Percentiles rank a stretch among this genome's conserved stretches.
Evolutionary conservation across 495 filamentous ascomycete species (phyloP).

Genomic region (Hypoxylon trugodes): DNA sequence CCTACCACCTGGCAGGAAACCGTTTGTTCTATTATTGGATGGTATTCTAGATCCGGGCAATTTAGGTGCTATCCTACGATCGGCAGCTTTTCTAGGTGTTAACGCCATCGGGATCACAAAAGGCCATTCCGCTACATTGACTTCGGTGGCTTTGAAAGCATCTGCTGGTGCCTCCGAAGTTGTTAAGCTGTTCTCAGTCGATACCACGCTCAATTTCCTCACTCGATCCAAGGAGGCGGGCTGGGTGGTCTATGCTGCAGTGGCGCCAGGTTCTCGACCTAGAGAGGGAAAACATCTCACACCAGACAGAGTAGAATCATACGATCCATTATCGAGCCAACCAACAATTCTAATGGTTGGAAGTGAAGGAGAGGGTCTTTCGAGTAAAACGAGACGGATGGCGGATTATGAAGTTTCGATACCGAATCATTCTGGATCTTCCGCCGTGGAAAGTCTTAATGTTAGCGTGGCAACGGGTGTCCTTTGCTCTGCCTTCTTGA

Average conservation of each 20-base stretch:
- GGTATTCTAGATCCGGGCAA: conserved; percentile 90
- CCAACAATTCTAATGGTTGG: conserved; percentile 85
- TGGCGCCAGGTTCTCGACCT: conserved; percentile 56
- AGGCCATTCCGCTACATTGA: conserved; percentile 73
- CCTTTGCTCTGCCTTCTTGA: conserved; percentile 67
- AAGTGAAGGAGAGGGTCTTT: conserved; percentile 80
- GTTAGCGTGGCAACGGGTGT: conserved; percentile 85
- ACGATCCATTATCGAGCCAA: conserved; percentile 62
- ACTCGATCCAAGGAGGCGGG: conserved; percentile 69
- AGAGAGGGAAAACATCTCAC: conserved; percentile 43
- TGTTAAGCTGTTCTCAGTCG: conserved; percentile 72
- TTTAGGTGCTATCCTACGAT: conserved; percentile 85
- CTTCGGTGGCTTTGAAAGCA: conserved; percentile 81
- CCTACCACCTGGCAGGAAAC: conserved; percentile 63
- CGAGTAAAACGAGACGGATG: conserved; percentile 56
- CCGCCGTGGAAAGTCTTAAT: conserved; percentile 80
- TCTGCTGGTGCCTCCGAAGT: conserved; percentile 86
- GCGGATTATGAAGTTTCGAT: conserved; percentile 69
- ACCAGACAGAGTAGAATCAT: conserved; percentile 44
- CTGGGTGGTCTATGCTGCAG: conserved; percentile 86
- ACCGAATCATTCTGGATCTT: conserved; percentile 44
- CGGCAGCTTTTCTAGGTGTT: conserved; percentile 84
- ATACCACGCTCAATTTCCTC: conserved; percentile 73
- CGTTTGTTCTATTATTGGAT: conserved; percentile 82
- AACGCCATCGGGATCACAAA: conserved; percentile 76